Conservation (phyloP, 306 rosid genomes). For the Quercus mongolica region DNA sequence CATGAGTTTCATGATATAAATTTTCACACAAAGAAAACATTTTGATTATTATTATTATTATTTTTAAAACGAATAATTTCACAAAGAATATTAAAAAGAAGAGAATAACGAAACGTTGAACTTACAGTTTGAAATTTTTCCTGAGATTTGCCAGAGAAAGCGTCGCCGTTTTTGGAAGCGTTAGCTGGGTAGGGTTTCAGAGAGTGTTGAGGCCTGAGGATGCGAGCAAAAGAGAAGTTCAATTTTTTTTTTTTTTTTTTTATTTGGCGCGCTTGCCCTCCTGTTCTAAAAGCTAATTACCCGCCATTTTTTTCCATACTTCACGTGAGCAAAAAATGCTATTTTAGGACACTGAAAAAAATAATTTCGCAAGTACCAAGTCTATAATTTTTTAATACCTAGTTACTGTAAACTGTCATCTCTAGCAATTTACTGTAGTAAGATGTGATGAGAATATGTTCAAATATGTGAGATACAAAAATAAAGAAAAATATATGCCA, state of each 20-base stretch:
- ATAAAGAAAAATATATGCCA: no score
- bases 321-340: no score
- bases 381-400: no score
- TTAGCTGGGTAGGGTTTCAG: background rate
- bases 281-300: no score
- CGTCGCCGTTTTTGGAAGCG: background rate
- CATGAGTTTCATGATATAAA: no score
- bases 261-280: background rate
- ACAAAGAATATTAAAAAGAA: background rate
- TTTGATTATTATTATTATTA: background rate
- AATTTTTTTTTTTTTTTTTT: background rate
- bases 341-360: no score
- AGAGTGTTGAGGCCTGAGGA: background rate
- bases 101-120: background rate
- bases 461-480: no score
- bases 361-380: no score
- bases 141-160: background rate
- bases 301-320: no score
- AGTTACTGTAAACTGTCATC: no score
- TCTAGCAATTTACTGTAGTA: no score
- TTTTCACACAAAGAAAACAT: background rate
- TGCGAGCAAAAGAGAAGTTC: background rate
- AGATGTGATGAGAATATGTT: no score
- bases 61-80: background rate
- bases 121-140: background rate